Conservation (phyloP, 257 asterid genomes). For the Eustoma russellianum region DNA sequence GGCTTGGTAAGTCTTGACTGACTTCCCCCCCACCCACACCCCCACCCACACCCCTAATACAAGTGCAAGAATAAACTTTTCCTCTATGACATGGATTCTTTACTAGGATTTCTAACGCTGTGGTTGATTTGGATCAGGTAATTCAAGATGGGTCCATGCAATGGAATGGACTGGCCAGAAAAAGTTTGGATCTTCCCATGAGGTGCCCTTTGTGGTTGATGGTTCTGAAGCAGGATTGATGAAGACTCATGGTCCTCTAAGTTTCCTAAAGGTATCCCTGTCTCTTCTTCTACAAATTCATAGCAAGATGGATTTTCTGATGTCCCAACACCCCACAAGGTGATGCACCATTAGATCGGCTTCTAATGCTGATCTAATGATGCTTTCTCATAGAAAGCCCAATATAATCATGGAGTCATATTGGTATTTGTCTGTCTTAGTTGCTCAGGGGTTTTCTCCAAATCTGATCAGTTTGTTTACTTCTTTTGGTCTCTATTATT, state of each 20-base stretch:
- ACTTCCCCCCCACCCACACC: background rate
- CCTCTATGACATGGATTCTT: background rate
- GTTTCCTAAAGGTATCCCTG: constrained; percentile 71
- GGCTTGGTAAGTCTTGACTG: constrained; percentile 48
- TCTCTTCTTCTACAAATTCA: too few species aligned
- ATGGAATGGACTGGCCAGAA: constrained; percentile 92
- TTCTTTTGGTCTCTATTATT: background rate
- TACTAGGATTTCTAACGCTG: background rate
- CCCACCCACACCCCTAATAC: background rate
- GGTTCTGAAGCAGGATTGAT: constrained; percentile 70
- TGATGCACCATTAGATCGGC: too few species aligned
- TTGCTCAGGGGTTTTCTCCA: too few species aligned
- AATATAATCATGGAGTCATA: too few species aligned
- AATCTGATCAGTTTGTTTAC: too few species aligned
- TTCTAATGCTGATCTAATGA: too few species aligned
- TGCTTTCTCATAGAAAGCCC: too few species aligned
- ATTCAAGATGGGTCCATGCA: constrained; percentile 93
- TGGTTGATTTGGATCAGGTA: constrained; percentile 36
- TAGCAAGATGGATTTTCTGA: background rate
- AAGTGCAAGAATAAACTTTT: background rate
- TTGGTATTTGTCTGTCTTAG: too few species aligned
- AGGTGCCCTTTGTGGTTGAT: constrained; percentile 57
- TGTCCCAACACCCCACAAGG: too few species aligned
- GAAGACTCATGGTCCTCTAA: constrained; percentile 71
- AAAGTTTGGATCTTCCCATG: constrained; percentile 50